Conservation (phyloP, 208 protist genomes). For the Crithidia bombi region DNA sequence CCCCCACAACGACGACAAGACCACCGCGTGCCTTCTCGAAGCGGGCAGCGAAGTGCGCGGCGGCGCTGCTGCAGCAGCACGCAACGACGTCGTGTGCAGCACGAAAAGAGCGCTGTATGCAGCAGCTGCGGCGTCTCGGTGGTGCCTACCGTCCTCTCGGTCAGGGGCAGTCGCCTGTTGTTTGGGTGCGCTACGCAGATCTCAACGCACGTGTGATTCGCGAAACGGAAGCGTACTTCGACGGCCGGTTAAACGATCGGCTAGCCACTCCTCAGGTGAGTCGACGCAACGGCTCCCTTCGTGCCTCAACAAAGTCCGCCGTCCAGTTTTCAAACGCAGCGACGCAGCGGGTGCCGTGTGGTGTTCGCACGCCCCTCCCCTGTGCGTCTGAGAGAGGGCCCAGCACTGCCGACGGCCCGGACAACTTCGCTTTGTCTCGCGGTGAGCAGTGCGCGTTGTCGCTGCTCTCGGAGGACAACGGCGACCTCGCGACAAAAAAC, state of each 20-base stretch:
- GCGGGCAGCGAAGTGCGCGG: slow-evolving; percentile 26
- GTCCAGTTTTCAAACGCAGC: not conserved
- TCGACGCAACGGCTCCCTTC: slow-evolving; percentile 3
- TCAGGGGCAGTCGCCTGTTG: slow-evolving; percentile 30
- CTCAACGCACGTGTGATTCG: slow-evolving; percentile 30
- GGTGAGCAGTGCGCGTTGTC: slow-evolving; percentile 43
- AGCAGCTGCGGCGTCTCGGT: slow-evolving; percentile 47
- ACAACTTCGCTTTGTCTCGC: slow-evolving; percentile 25
- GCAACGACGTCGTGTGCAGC: not conserved
- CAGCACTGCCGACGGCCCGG: not conserved
- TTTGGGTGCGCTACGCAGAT: slow-evolving; percentile 46
- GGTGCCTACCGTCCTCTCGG: slow-evolving; percentile 54
- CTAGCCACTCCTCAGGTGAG: slow-evolving; percentile 5
- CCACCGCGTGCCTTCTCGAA: slow-evolving; percentile 30
- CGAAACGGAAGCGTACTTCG: slow-evolving; percentile 43
- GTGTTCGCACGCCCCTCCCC: slow-evolving; percentile 2
- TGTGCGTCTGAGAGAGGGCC: too few species aligned
- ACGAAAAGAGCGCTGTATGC: slow-evolving; percentile 12
- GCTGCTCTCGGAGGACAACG: slow-evolving; percentile 36
- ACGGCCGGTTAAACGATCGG: slow-evolving; percentile 1
- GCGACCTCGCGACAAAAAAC: not conserved
- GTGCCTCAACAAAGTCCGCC: slow-evolving; percentile 3
- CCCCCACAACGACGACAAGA: not conserved
- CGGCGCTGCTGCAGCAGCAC: slow-evolving; percentile 24
- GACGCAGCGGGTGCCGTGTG: not conserved